phyloP scores from a whole-genome alignment of 192 early-diverging fungal species.

The Coemansia sp. region DNA sequence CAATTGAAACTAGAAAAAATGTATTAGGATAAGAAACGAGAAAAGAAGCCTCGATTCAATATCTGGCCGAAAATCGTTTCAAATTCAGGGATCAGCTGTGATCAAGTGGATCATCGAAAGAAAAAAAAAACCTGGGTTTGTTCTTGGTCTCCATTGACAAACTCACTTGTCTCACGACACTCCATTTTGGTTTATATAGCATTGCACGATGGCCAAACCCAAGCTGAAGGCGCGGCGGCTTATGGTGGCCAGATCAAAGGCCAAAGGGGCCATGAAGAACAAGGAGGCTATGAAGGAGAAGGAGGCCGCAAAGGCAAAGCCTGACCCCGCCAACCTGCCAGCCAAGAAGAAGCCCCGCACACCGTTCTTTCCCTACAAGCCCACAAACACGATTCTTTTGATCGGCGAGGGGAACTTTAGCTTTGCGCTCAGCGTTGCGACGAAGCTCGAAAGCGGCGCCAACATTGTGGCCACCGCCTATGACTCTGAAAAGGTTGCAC shows the following conservation, averaged over 20 bases:
- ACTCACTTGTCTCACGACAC: too few species aligned
- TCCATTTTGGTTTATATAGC: too few species aligned
- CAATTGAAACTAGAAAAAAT: slow-evolving; percentile 1
- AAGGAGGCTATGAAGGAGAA: background rate
- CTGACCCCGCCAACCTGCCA: background rate
- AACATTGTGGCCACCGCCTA: slow-evolving; percentile 72
- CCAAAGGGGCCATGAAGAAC: too few species aligned
- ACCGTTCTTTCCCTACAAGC: slow-evolving; percentile 52
- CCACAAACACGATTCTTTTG: slow-evolving; percentile 64
- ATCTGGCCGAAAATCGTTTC: too few species aligned
- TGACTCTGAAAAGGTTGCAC: slow-evolving; percentile 65
- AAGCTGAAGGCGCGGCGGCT: too few species aligned
- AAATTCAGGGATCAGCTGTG: too few species aligned
- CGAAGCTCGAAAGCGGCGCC: slow-evolving; percentile 57
- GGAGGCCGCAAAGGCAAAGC: background rate
- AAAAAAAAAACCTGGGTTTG: too few species aligned
- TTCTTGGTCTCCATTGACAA: too few species aligned
- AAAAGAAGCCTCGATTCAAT: too few species aligned
- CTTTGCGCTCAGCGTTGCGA: slow-evolving; percentile 73
- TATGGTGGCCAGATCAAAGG: too few species aligned
- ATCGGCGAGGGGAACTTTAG: slow-evolving; percentile 95
- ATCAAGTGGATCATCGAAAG: too few species aligned
- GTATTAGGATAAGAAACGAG: slow-evolving; percentile 3
- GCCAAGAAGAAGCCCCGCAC: background rate
- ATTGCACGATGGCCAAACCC: too few species aligned